These are phyloP conservation scores for Gossypium sturtianum DNA, from an alignment of 345 rosid genomes.

Conservation along the genomic window DNA sequence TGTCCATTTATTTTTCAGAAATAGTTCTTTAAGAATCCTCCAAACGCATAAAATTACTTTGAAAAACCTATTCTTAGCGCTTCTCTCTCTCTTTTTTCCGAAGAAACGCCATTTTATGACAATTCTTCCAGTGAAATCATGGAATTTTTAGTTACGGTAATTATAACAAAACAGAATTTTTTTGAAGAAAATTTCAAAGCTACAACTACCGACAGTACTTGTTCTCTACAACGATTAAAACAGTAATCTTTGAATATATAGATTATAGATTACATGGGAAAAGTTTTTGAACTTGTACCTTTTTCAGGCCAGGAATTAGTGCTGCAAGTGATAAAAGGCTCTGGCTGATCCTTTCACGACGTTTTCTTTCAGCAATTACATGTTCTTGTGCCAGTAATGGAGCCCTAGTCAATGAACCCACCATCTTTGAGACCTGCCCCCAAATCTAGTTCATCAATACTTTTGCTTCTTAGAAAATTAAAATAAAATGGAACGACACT, in stretches of 20 bases:
- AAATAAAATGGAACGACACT: neutral
- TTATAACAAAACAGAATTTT: neutral
- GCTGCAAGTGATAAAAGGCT: conserved; percentile 62
- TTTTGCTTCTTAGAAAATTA: conserved; percentile 4
- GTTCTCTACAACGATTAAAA: too few species aligned
- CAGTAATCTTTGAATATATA: too few species aligned
- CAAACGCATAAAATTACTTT: too few species aligned
- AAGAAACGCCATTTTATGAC: neutral
- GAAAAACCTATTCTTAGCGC: too few species aligned
- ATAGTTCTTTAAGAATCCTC: too few species aligned
- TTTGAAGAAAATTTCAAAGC: neutral
- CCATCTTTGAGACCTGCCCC: conserved; percentile 18
- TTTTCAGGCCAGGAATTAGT: conserved; percentile 69
- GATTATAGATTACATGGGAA: neutral
- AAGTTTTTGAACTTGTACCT: conserved; percentile 28
- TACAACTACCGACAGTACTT: too few species aligned
- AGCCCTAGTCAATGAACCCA: conserved; percentile 25
- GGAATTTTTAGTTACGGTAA: neutral
- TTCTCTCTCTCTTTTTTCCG: too few species aligned
- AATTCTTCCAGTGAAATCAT: neutral
- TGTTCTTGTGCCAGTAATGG: conserved; percentile 59
- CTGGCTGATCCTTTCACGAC: conserved; percentile 67
- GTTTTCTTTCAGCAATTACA: conserved; percentile 73
- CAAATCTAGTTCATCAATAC: neutral
- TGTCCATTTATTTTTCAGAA: too few species aligned